Evolutionary conservation across 164 flowering plant genomes (phyloP).

Genomic region (Stephania cephalantha): DNA sequence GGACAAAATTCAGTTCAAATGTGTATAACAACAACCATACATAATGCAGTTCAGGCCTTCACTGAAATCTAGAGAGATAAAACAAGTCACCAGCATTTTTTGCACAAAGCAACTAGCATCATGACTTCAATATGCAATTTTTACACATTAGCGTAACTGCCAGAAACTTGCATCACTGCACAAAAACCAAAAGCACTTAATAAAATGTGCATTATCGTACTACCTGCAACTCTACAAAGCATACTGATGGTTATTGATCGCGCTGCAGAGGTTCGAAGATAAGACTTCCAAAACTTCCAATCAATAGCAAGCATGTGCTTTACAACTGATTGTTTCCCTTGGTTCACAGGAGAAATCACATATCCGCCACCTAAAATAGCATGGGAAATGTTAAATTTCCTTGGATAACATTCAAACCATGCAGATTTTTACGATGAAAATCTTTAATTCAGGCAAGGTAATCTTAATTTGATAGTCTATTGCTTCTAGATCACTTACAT

Average conservation of each 20-base stretch:
- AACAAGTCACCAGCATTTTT: not conserved
- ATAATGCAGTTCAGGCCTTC: not conserved
- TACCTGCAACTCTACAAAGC: constrained; percentile 86
- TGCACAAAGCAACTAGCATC: not conserved
- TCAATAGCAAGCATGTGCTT: constrained; percentile 95
- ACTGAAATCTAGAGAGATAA: not conserved
- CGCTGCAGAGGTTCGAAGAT: constrained; percentile 43
- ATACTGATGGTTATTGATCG: constrained; percentile 64
- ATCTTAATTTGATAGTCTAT: not conserved
- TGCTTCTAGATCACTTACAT: not conserved
- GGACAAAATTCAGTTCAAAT: not conserved
- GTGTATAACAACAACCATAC: constrained; percentile 3
- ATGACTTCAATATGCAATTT: not conserved
- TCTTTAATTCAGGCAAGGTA: not conserved
- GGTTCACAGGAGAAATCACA: constrained; percentile 63
- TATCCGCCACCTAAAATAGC: constrained; percentile 78
- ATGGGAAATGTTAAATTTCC: not conserved
- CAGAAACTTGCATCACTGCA: not conserved
- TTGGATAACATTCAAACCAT: not conserved
- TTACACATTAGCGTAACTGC: not conserved
- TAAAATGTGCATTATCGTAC: not conserved
- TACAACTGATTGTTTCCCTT: constrained; percentile 68
- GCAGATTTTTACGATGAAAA: not conserved
- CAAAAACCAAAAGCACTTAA: not conserved
- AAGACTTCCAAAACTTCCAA: constrained; percentile 83